Base-by-base conservation (phyloP, 106 monocot genomes). In the Iris macrosiphon region DNA sequence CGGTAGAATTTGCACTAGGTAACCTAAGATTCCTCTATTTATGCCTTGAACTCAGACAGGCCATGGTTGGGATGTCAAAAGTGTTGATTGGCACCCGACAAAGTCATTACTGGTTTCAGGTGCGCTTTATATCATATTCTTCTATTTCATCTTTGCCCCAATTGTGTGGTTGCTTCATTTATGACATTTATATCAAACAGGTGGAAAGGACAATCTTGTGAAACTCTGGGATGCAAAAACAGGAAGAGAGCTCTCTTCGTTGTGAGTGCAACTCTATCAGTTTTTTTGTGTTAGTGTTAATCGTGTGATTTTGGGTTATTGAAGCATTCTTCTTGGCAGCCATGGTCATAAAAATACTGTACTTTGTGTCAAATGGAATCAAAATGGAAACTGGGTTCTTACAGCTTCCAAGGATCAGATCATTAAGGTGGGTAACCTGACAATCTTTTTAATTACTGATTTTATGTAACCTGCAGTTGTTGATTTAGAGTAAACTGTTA, bases 301-400 rank as follows among this genome's bases (percentile, higher is more conserved):
- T 40, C 10, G 7, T 58, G 13, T 41, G 7, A 6, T 35, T 15
- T n/a, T 1, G 27, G 38, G 14, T 58, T 38, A 55, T 41, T 41
- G 41, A 41, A 57, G 26, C 21, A 42, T 58, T 58, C 2, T 58
- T 6, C n/a, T 41, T 40, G 39, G 27, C 57, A 58, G 57, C 50
- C 98, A 98, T 75, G 98, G 98, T 50, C 98, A 98, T 54, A 98
- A 98, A 71, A 98, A 98, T 43, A 98, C 83, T 40, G 98, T 98
- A 15, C 83, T 91, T 47, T 83, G 80, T 71, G 91, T 91, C 33
- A 98, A 87, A 52, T 98, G 98, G 98, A 98, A 98, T 83, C 98
- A 91, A 59, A 98, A 91, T 87, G 98, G 98, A 23, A 98, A 98
- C 54, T 98, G 98, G 98, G 72, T 91, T 40, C 71, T 98, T 43